These are phyloP conservation scores for Pneumocystis canis DNA, from an alignment of 1,139 yeast species.

Conservation along the genomic window DNA sequence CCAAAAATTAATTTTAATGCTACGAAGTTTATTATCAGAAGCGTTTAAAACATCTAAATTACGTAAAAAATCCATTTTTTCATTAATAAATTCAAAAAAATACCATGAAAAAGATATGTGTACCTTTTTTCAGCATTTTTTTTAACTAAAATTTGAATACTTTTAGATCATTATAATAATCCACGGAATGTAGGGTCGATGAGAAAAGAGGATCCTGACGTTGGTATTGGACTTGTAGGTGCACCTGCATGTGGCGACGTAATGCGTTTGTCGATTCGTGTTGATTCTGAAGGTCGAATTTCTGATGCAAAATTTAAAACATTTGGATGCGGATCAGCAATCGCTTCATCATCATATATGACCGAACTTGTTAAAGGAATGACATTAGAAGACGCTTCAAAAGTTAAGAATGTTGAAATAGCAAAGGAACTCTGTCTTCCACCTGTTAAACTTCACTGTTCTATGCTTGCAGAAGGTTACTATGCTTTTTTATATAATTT, in stretches of 20 bases:
- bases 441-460: constrained; percentile 50
- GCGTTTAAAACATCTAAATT: background rate
- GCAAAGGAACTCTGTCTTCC: constrained; percentile 89
- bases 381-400: constrained; percentile 84
- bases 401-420: constrained; percentile 77
- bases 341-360: constrained; percentile 87
- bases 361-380: constrained; percentile 93
- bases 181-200: constrained; percentile 93
- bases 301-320: constrained; percentile 95
- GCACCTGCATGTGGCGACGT: constrained; percentile 99
- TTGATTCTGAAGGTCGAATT: constrained; percentile 78
- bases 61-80: background rate
- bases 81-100: background rate
- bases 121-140: background rate
- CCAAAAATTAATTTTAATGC: background rate
- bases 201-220: constrained; percentile 59
- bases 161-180: constrained; percentile 82
- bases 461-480: background rate
- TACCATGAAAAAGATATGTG: background rate
- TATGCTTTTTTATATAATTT: background rate
- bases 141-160: background rate
- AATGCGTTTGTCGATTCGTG: constrained; percentile 89
- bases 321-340: constrained; percentile 96
- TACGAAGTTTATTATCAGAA: background rate
- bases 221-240: constrained; percentile 93